These are phyloP conservation scores for Rhizopogon vesiculosus DNA, from an alignment of 768 basidiomycete genomes.

Conservation along the genomic window DNA sequence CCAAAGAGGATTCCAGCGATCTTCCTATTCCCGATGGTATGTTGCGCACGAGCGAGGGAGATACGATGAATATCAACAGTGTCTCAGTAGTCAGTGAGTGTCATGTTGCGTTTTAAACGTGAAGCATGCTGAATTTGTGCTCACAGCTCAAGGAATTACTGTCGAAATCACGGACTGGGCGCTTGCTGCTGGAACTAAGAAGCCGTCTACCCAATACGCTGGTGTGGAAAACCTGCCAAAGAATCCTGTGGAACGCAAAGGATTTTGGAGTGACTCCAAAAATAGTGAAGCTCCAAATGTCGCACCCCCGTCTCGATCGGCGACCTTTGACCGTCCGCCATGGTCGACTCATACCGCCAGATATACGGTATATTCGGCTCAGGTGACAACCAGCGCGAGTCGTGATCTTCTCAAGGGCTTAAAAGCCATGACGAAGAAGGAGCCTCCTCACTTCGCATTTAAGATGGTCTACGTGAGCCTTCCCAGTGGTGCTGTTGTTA, in stretches of 20 bases:
- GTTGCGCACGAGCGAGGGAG: background rate
- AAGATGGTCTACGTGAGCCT: constrained; percentile 74
- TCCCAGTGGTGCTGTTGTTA: background rate
- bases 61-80: background rate
- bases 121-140: background rate
- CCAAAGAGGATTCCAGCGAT: background rate
- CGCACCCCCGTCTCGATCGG: background rate
- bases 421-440: constrained; percentile 86
- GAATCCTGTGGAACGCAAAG: constrained; percentile 1
- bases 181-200: constrained; percentile 59
- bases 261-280: constrained; percentile 1
- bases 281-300: background rate
- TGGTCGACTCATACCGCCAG: background rate
- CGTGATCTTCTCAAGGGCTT: constrained; percentile 65
- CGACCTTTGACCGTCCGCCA: background rate
- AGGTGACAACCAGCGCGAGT: constrained; percentile 51
- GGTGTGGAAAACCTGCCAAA: background rate
- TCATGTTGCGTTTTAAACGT: background rate
- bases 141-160: constrained; percentile 62
- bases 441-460: constrained; percentile 66
- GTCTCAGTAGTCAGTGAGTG: background rate
- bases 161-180: constrained; percentile 75
- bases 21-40: background rate
- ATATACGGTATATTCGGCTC: constrained; percentile 14
- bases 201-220: constrained; percentile 30